phyloP scores from a whole-genome alignment of 2,329 filamentous ascomycete species.

The Diaporthe aspalathi region DNA sequence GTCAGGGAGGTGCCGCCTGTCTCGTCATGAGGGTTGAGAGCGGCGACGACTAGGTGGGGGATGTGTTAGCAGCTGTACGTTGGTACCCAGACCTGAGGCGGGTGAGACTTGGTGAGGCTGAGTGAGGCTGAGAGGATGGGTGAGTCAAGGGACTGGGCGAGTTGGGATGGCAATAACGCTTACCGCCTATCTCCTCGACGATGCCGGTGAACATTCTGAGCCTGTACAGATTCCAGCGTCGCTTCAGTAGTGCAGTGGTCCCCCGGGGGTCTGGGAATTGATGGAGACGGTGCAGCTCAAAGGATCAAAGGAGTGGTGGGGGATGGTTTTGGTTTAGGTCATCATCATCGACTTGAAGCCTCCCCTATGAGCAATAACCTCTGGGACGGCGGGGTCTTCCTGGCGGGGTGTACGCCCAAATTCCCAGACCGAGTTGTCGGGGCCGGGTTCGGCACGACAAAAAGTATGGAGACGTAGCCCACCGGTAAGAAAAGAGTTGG shows the following conservation, averaged over 20 bases:
- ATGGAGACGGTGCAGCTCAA: background rate
- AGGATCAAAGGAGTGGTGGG: background rate
- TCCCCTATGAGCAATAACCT: background rate
- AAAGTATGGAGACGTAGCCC: background rate
- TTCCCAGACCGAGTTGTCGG: background rate
- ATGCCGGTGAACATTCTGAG: constrained; percentile 91
- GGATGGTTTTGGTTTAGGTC: background rate
- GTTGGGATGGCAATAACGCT: constrained; percentile 49
- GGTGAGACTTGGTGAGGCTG: constrained; percentile 42
- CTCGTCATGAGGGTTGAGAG: constrained; percentile 82
- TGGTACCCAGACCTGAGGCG: constrained; percentile 35
- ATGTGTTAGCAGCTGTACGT: constrained; percentile 24
- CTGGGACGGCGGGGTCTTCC: constrained; percentile 14
- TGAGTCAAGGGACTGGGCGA: constrained; percentile 27
- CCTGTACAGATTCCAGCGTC: background rate
- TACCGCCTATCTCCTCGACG: constrained; percentile 92
- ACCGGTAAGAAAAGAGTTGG: background rate
- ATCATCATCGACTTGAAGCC: constrained; percentile 21
- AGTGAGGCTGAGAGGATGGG: constrained; percentile 32
- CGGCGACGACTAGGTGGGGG: constrained; percentile 75
- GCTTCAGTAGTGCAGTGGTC: background rate
- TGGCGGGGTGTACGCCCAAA: constrained; percentile 7
- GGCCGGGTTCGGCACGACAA: constrained; percentile 14
- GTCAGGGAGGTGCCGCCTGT: constrained; percentile 91
- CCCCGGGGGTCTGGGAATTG: background rate